Evolutionary conservation across 352 stramenopile genomes (phyloP), one percentile per base, ranked within the genome.

Genomic region (Globisporangium uncinulatum): DNA sequence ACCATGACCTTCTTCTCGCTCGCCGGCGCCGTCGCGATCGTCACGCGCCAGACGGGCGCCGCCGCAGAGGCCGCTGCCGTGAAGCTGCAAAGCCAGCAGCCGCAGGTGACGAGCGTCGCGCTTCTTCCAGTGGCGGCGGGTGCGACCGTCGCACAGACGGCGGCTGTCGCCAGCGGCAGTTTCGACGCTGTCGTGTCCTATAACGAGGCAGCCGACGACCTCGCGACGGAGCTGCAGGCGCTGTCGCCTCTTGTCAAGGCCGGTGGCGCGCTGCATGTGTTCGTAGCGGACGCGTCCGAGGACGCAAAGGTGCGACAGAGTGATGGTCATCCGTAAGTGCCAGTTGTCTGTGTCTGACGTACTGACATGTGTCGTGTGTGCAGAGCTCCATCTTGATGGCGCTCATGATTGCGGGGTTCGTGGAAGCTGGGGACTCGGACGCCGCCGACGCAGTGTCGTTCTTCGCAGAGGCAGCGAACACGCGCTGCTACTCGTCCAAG

Each of bases 361-460:
- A 20, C 9, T 21, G n/a, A 7, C 14, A 54, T 56, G 19, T 6
- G 21, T 29, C 56, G 13, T 45, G 51, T 59, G 32, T 51, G 45
- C 46, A 87, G 73, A 87, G 72, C 61, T 61, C 66, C 0, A 67
- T 92, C 24, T 58, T 90, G 20, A 91, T 93, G 83, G 77, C 83
- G 45, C 57, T 92, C 37, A 86, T 94, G 73, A 84, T 92, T 31
- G 78, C 69, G 2, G 86, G 86, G 8, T 85, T 92, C 51, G 75
- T 92, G 51, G 83, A 90, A 41, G 65, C 70, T 6, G 59, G 71
- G 6, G 63, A 73, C 21, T 72, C 73, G 17, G 58, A 62, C 7
- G 45, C 56, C 2, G 57, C 70, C 32, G 74, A 68, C 4, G 62
- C 44, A 19, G 73, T 64, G 37, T 34, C 61, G 34, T 69, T 83